These are phyloP conservation scores for Aspergillus floridensis DNA, from an alignment of 2,329 filamentous ascomycete genomes.

Conservation along the genomic window DNA sequence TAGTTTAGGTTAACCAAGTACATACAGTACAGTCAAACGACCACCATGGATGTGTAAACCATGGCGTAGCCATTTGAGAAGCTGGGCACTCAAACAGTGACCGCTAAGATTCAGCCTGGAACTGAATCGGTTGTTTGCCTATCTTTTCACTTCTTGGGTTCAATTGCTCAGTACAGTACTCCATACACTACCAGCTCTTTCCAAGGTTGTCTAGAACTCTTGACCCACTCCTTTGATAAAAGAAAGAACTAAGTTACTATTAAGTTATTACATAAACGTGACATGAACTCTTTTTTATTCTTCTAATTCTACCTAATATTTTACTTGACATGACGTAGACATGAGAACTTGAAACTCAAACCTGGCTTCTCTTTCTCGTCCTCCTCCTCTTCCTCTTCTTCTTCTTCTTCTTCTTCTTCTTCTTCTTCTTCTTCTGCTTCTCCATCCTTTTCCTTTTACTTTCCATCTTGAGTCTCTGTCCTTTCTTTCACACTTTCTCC, in stretches of 20 bases:
- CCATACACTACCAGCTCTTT: no score
- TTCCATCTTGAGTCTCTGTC: background rate
- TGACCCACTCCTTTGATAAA: background rate
- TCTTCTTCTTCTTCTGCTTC: background rate
- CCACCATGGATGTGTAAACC: no score
- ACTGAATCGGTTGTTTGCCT: no score
- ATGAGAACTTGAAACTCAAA: conserved; percentile 1
- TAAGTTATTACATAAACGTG: background rate
- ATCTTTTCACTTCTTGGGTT: no score
- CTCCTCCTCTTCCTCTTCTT: conserved; percentile 1
- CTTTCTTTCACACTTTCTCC: no score
- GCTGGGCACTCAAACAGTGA: no score
- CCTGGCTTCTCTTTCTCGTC: conserved; percentile 8
- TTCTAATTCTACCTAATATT: no score
- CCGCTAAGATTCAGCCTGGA: no score
- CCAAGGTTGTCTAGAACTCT: background rate
- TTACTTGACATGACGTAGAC: conserved; percentile 5
- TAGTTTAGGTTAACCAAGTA: no score
- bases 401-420: background rate
- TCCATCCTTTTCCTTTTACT: background rate
- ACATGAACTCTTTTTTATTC: background rate
- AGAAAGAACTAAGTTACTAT: background rate
- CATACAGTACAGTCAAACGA: no score
- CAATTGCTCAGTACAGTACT: no score
- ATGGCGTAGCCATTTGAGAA: no score